phyloP scores from a whole-genome alignment of 139 green algal genomes.

The Edaphochlamys debaryana region DNA sequence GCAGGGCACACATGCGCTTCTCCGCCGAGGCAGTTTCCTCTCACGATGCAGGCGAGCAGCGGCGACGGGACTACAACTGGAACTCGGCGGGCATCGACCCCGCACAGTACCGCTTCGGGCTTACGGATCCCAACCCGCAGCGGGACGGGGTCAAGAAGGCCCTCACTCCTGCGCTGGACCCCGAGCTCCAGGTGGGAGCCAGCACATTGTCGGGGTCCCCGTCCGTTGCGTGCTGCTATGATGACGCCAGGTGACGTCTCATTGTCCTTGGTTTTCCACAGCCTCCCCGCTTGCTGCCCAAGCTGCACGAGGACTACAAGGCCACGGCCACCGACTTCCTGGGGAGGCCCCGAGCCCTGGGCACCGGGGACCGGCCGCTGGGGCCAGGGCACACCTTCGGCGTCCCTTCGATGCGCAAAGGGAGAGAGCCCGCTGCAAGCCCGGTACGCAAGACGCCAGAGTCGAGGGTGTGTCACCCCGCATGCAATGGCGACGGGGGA shows the following conservation, averaged over 20 bases:
- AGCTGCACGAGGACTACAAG: slow-evolving; percentile 68
- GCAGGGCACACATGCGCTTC: too few relatives aligned
- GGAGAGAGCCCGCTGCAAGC: slow-evolving; percentile 27
- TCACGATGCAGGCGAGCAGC: slow-evolving; percentile 61
- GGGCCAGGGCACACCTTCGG: slow-evolving; percentile 66
- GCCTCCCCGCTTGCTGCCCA: slow-evolving; percentile 47
- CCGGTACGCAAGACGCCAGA: too few relatives aligned
- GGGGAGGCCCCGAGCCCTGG: slow-evolving; percentile 58
- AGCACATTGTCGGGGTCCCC: too few relatives aligned
- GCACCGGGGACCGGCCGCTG: slow-evolving; percentile 52
- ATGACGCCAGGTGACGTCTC: too few relatives aligned
- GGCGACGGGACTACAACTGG: slow-evolving; percentile 75
- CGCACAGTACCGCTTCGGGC: slow-evolving; percentile 56
- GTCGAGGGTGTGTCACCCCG: too few relatives aligned
- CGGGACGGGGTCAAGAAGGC: slow-evolving; percentile 68
- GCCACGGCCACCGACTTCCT: slow-evolving; percentile 60
- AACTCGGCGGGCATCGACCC: slow-evolving; percentile 59
- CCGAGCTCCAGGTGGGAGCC: slow-evolving; percentile 5
- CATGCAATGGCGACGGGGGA: too few relatives aligned
- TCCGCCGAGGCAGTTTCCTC: too few relatives aligned
- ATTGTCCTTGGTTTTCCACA: too few relatives aligned
- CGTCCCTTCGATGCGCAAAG: slow-evolving; percentile 53
- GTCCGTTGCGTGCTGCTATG: too few relatives aligned
- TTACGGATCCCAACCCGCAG: slow-evolving; percentile 49
- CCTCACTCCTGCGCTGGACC: slow-evolving; percentile 56